Percentiles rank a stretch among this genome's conserved stretches.
Evolutionary conservation across 73 alveolate species (phyloP).

Genomic region (Paraurostyla sp.): DNA sequence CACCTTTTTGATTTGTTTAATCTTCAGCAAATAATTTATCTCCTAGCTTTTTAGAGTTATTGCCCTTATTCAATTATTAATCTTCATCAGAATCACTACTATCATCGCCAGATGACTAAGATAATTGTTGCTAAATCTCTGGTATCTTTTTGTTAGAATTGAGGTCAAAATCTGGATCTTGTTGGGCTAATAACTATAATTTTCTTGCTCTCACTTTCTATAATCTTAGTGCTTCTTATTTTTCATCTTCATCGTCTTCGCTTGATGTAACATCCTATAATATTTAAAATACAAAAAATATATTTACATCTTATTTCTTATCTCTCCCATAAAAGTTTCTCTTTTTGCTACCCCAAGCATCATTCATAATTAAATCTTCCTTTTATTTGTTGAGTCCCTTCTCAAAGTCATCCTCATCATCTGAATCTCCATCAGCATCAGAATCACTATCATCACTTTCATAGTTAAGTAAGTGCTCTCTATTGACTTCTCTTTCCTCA

Average conservation of each 20-base stretch:
- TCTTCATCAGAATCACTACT: background rate
- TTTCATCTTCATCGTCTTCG: constrained; percentile 68
- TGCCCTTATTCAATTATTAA: background rate
- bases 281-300: background rate
- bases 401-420: constrained; percentile 35
- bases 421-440: constrained; percentile 12
- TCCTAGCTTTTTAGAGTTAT: background rate
- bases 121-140: background rate
- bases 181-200: background rate
- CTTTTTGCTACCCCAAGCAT: constrained; percentile 72
- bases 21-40: constrained; percentile 54
- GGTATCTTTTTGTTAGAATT: background rate
- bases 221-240: constrained; percentile 43
- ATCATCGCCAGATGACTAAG: background rate
- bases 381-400: constrained; percentile 23
- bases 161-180: background rate
- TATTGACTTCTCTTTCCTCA: constrained; percentile 3
- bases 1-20: background rate
- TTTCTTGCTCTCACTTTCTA: constrained; percentile 62
- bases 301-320: constrained; percentile 30
- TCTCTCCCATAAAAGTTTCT: constrained; percentile 63
- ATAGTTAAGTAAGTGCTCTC: constrained; percentile 25
- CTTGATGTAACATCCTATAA: background rate
- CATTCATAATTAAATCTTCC: constrained; percentile 44
- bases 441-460: constrained; percentile 55